A percentile compares a stretch with the other conserved stretches of the same genome.
Evolutionary conservation across 208 protist genomes (phyloP).

Genomic region (Crithidia mellificae): DNA sequence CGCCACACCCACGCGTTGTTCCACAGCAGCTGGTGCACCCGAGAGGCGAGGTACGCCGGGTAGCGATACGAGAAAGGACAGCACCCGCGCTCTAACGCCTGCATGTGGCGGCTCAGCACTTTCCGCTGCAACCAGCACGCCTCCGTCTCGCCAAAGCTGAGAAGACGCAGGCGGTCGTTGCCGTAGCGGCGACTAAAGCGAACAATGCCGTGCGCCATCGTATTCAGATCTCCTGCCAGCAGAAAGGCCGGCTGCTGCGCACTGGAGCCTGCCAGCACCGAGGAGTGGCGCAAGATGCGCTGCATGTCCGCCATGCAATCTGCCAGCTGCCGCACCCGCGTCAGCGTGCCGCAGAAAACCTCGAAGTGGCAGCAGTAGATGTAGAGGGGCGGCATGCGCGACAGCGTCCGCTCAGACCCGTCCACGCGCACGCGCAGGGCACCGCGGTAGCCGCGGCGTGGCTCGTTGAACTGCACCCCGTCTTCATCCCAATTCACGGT

Average conservation of each 20-base stretch:
- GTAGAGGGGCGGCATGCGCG: constrained; percentile 51
- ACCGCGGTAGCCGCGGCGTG: constrained; percentile 59
- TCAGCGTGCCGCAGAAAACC: constrained; percentile 71
- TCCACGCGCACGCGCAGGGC: constrained; percentile 51
- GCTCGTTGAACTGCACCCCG: constrained; percentile 43
- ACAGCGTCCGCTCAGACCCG: constrained; percentile 33
- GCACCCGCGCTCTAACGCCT: constrained; percentile 38
- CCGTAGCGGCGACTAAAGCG: constrained; percentile 44
- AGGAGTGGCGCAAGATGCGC: constrained; percentile 26
- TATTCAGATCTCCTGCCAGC: constrained; percentile 83
- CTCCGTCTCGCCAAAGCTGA: constrained; percentile 72
- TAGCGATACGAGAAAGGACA: constrained; percentile 67
- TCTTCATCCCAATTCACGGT: constrained; percentile 61
- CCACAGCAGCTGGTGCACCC: constrained; percentile 46
- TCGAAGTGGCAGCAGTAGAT: constrained; percentile 86
- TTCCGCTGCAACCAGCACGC: constrained; percentile 82
- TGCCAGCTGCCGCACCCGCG: constrained; percentile 64
- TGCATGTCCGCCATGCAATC: constrained; percentile 64
- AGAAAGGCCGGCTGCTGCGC: constrained; percentile 46
- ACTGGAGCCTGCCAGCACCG: not conserved
- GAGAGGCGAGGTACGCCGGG: constrained; percentile 36
- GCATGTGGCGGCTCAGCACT: constrained; percentile 58
- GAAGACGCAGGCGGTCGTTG: constrained; percentile 56
- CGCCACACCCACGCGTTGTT: constrained; percentile 61
- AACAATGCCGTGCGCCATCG: constrained; percentile 76